Base-by-base conservation (phyloP, 441 rosid species). In the Pelargonium citronellum region DNA sequence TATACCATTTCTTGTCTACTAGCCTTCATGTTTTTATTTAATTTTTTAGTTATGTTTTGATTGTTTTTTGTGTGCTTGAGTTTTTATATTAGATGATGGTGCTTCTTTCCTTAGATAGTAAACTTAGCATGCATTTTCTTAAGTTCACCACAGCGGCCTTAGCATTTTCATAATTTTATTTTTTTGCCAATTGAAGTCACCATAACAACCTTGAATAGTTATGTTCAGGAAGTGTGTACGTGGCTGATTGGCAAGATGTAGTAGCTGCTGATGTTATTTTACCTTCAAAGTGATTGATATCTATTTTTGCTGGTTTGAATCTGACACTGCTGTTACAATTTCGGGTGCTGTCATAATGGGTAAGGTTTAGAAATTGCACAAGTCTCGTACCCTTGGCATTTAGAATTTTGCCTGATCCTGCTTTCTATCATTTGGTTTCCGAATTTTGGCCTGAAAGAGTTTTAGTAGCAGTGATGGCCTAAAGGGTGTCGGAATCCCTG, bases 391-490 rank as follows among this genome's bases (percentile, higher is more conserved):
- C 37, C 41, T 55, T 55, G 17, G 8, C 7, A 62, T 62, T 62
- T 55, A 34, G 41, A 10, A 20, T 62, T 62, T 62, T 24, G 37
- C 39, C 66, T 62, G 66, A 62, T 15, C 66, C 9, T 22, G 66
- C 6, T 62, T 27, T 13, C 41, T 62, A 20, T 22, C 6, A 8
- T 62, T 20, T 62, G 66, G 66, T 22, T 24, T 13, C 5, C 1
- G 41, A 62, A 24, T 55, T 55, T 6, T 7, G 61, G 49, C 13
- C 49, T 44, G 49, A 55, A 37, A 37, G 61, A 55, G 61, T n/a
- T 55, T 55, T 55, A 55, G 66, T 62, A 20, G 66, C 66, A 20
- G 66, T 62, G 66, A 62, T 62, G 66, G 16, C 39, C 41, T 62
- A 62, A 62, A 27, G 20, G 41, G 37, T 62, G 12, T 20, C 24